A percentile compares a stretch with the other conserved stretches of the same genome.
Conservation (phyloP, 768 basidiomycete species). For the Lentinus brumalis region DNA sequence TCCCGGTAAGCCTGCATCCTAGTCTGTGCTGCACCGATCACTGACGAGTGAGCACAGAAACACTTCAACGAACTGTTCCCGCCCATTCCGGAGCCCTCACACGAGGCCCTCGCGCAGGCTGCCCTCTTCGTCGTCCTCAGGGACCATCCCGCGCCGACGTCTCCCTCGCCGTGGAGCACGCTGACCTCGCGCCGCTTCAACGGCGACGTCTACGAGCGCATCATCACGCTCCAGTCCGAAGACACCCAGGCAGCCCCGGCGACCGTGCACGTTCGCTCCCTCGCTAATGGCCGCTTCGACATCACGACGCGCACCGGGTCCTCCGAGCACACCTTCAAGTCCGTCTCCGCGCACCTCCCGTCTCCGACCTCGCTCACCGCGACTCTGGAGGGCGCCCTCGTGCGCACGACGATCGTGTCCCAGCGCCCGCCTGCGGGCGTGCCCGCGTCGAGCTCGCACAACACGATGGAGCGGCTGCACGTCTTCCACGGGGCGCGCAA, state of each 20-base stretch:
- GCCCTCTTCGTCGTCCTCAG: constrained; percentile 76
- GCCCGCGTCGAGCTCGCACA: constrained; percentile 55
- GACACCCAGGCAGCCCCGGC: constrained; percentile 38
- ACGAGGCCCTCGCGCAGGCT: constrained; percentile 73
- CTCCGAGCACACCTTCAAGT: constrained; percentile 42
- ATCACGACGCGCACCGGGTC: constrained; percentile 46
- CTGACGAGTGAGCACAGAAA: constrained; percentile 52
- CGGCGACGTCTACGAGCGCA: constrained; percentile 67
- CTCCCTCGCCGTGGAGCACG: constrained; percentile 65
- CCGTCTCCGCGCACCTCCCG: constrained; percentile 57
- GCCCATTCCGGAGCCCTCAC: constrained; percentile 53
- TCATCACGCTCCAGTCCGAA: constrained; percentile 63
- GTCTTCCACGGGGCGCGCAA: constrained; percentile 67
- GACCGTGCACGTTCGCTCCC: constrained; percentile 42
- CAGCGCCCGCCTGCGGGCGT: constrained; percentile 58
- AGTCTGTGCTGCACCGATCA: background rate
- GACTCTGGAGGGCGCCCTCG: constrained; percentile 51
- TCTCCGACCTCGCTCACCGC: constrained; percentile 55
- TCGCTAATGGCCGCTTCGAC: constrained; percentile 38
- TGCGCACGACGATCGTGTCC: constrained; percentile 71
- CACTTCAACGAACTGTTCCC: constrained; percentile 84
- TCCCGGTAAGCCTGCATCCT: constrained; percentile 53
- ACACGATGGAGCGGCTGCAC: constrained; percentile 74
- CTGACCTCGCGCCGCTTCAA: constrained; percentile 78
- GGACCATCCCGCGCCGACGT: constrained; percentile 44